A percentile compares a stretch with the other conserved stretches of the same genome.
Conservation (phyloP, 2,329 filamentous ascomycete genomes). For the Aspergillus ibericus region DNA sequence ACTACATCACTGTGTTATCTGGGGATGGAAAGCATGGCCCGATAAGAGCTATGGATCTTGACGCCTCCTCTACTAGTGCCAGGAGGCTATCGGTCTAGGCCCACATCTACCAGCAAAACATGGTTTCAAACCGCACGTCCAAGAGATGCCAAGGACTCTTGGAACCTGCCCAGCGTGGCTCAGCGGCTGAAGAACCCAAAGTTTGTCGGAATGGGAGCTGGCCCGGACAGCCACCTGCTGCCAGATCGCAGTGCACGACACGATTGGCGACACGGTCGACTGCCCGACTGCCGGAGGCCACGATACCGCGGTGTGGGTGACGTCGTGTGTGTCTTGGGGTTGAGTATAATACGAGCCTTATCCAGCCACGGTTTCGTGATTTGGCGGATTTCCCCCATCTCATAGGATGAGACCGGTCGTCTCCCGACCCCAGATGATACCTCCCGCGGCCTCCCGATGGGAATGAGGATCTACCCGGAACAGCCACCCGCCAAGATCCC, state of each 20-base stretch:
- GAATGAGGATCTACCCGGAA: neutral
- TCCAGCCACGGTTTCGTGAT: neutral
- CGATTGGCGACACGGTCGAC: neutral
- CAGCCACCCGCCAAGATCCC: constrained; percentile 2
- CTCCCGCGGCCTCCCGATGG: neutral
- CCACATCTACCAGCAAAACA: neutral
- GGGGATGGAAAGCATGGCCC: neutral
- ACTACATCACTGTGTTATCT: neutral
- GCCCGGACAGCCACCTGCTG: neutral
- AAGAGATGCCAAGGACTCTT: constrained; percentile 15
- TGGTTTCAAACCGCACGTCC: neutral
- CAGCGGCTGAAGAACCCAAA: constrained; percentile 4
- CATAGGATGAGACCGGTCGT: neutral
- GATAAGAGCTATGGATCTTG: neutral
- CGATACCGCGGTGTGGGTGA: neutral
- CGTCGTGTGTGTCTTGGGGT: neutral
- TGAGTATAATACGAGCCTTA: neutral
- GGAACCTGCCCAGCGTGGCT: constrained; percentile 12
- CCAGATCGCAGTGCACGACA: neutral
- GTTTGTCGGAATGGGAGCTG: neutral
- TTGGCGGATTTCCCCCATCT: neutral
- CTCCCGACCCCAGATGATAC: neutral
- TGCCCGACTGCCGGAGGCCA: neutral
- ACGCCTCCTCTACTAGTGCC: neutral
- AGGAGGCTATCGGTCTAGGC: neutral